phyloP scores from a whole-genome alignment of 192 early-diverging fungal species.

The Umbelopsis isabellina region DNA sequence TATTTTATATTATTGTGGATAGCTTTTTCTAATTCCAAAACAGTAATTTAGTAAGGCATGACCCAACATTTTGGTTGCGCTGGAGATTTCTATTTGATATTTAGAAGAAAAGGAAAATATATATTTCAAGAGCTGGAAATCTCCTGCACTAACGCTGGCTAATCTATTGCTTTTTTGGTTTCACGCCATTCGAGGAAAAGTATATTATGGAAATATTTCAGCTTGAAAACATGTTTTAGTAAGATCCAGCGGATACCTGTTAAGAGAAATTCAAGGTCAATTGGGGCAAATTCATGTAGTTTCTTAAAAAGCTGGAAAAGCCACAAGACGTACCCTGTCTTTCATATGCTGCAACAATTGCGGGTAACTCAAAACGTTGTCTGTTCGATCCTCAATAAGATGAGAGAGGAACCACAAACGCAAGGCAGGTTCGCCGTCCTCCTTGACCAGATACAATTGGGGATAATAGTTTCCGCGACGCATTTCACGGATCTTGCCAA shows the following conservation, averaged over 20 bases:
- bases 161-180: not conserved
- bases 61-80: too few species aligned
- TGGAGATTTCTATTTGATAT: too few species aligned
- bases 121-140: too few species aligned
- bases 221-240: not conserved
- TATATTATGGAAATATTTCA: not conserved
- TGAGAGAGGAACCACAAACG: conserved; percentile 86
- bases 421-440: conserved; percentile 85
- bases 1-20: too few species aligned
- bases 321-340: conserved; percentile 62
- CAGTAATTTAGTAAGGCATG: too few species aligned
- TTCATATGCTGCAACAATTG: conserved; percentile 77
- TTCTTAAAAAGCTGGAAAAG: not conserved
- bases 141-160: not conserved
- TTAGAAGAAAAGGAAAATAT: too few species aligned
- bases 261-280: not conserved
- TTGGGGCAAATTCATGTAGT: not conserved
- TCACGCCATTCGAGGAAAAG: not conserved
- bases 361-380: conserved; percentile 74
- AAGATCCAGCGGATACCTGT: conserved; percentile 11
- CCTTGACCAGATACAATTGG: conserved; percentile 83
- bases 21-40: too few species aligned
- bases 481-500: conserved; percentile 71
- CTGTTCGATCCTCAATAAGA: conserved; percentile 91
- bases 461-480: conserved; percentile 75